These are phyloP conservation scores for bread wheat (Triticum aestivum) DNA, from an alignment of 176 grass and related monocot genomes.

Conservation along the genomic window IWGSC_CS_RefSeq_v2.1 NC_057809.1:64258225-64258724, in stretches of 20 bases:
- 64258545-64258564: no score
- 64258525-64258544: neutral
- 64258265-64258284: neutral
- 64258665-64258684: no score
- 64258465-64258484: neutral
- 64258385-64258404: neutral
- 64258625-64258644: no score
- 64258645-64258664: no score
- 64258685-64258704: no score
- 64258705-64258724: no score
- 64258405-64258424: no score
- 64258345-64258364: neutral
- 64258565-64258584: no score
- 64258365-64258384: neutral
- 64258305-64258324: neutral
- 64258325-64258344: neutral
- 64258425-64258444: no score
- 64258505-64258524: neutral
- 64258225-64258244: neutral
- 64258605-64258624: no score
- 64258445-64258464: neutral
- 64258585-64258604: no score
- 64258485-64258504: neutral
- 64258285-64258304: neutral
- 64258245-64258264: neutral